Evolutionary conservation across 1,284 basidiomycete genomes (phyloP), one percentile per base, ranked within the genome.

Genomic region (Acaromyces ingoldii): DNA sequence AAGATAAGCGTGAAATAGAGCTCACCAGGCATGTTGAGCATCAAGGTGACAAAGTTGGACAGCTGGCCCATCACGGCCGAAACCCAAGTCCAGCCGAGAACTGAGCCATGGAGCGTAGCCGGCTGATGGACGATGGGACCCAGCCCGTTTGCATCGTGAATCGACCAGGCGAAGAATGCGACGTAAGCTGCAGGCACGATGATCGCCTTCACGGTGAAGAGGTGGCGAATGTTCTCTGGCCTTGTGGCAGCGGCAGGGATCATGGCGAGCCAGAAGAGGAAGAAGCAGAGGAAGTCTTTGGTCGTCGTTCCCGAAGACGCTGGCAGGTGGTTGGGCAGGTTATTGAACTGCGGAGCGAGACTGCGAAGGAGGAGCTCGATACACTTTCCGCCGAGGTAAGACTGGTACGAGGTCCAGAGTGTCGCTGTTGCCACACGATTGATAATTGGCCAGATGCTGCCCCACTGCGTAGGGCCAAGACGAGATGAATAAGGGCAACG

Each of bases 221-320:
- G 80, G 74, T 88, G 86, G 34, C 86, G 82, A 60, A 90, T 84
- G 72, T 86, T 82, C 78, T 89, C 86, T 38, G 89, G 83, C 3
- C 86, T 86, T 54, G 88, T 84, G 83, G 83, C 88, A 58, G 89
- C 85, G 24, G 84, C 83, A 3, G 87, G 86, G 10, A 91, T 79
- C 29, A 84, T 86, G 50, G 89, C 80, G 37, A 89, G 77, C 83
- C 87, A 89, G 79, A 90, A 92, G 57, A 92, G 78, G 79, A 91
- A 85, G 81, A 91, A 92, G 59, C 83, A 83, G 76, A 90, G 77
- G 64, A 87, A 86, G 72, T 86, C 84, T 34, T 80, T 78, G 2
- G 84, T 85, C 41, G 80, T 85, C 13, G 82, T 87, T 28, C 85
- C 86, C 45, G 85, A 83, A 6, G 82, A 84, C 15, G 78, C 82